Percentiles rank a stretch among this genome's conserved stretches.
phyloP scores from a whole-genome alignment of 2,329 filamentous ascomycete species.

The Phialemonium atrogriseum region DNA sequence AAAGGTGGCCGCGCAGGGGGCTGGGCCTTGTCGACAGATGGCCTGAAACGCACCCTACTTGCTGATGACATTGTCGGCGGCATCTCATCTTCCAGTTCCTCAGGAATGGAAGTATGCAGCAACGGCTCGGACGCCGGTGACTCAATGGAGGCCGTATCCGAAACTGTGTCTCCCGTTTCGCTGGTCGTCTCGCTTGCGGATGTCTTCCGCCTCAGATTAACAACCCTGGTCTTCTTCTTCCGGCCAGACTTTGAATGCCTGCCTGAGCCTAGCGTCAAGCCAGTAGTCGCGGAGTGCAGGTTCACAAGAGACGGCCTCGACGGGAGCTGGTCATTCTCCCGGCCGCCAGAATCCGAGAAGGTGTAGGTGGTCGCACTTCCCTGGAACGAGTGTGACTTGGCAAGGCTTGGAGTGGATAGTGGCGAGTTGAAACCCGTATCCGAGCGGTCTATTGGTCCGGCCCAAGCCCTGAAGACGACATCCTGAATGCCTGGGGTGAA shows the following conservation, averaged over 20 bases:
- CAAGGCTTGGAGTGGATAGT: slow-evolving; percentile 43
- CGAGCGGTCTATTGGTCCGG: slow-evolving; percentile 63
- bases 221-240: slow-evolving; percentile 77
- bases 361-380: slow-evolving; percentile 58
- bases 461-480: slow-evolving; percentile 88
- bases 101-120: slow-evolving; percentile 46
- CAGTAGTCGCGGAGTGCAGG: slow-evolving; percentile 51
- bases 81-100: slow-evolving; percentile 47
- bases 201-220: slow-evolving; percentile 64
- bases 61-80: slow-evolving; percentile 14
- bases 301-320: slow-evolving; percentile 60
- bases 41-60: slow-evolving; percentile 33
- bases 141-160: slow-evolving; percentile 46
- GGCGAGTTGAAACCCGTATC: slow-evolving; percentile 47
- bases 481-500: slow-evolving; percentile 89
- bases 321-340: slow-evolving; percentile 52
- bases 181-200: slow-evolving; percentile 38
- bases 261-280: slow-evolving; percentile 54
- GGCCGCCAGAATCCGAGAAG: slow-evolving; percentile 63
- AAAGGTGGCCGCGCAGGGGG: slow-evolving; percentile 21
- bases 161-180: slow-evolving; percentile 37
- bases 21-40: slow-evolving; percentile 18
- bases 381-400: slow-evolving; percentile 55
- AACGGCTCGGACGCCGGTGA: slow-evolving; percentile 55
- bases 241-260: slow-evolving; percentile 53